Evolutionary conservation across 345 rosid genomes (phyloP).

Genomic region (Gossypium rotundifolium): DNA sequence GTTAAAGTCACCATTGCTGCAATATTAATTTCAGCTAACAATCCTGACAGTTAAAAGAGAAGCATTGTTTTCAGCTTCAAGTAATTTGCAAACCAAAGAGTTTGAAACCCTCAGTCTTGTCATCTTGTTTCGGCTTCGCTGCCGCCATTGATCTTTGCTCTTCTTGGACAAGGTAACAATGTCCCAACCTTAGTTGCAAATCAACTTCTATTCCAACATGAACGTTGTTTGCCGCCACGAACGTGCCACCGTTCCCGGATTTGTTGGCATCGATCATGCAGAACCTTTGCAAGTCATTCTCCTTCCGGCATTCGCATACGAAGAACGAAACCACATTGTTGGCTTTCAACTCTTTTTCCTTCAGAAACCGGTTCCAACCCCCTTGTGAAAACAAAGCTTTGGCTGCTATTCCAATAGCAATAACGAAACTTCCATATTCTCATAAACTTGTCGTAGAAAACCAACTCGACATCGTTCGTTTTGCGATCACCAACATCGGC

Average conservation of each 20-base stretch:
- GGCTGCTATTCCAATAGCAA: slow-evolving; percentile 89
- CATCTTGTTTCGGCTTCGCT: background rate
- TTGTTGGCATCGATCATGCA: slow-evolving; percentile 35
- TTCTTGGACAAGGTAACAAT: background rate
- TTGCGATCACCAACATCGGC: background rate
- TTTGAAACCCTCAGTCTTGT: slow-evolving; percentile 22
- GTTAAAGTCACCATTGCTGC: background rate
- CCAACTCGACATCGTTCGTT: slow-evolving; percentile 33
- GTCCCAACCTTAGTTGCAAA: background rate
- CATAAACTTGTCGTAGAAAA: slow-evolving; percentile 60
- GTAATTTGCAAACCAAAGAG: slow-evolving; percentile 42
- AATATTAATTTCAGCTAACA: background rate
- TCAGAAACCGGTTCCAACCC: slow-evolving; percentile 86
- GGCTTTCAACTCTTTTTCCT: slow-evolving; percentile 53
- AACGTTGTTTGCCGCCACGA: background rate
- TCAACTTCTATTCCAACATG: background rate
- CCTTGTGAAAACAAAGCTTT: slow-evolving; percentile 77
- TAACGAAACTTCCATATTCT: slow-evolving; percentile 72
- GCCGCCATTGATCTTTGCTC: background rate
- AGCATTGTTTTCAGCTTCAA: background rate
- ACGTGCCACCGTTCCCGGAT: background rate
- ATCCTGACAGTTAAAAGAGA: background rate
- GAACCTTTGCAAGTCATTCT: slow-evolving; percentile 14
- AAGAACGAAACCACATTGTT: slow-evolving; percentile 48
- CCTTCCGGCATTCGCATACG: slow-evolving; percentile 25